Base-by-base conservation (phyloP, 805 yeast genomes). In the Yamadazyma kitorensis region DNA sequence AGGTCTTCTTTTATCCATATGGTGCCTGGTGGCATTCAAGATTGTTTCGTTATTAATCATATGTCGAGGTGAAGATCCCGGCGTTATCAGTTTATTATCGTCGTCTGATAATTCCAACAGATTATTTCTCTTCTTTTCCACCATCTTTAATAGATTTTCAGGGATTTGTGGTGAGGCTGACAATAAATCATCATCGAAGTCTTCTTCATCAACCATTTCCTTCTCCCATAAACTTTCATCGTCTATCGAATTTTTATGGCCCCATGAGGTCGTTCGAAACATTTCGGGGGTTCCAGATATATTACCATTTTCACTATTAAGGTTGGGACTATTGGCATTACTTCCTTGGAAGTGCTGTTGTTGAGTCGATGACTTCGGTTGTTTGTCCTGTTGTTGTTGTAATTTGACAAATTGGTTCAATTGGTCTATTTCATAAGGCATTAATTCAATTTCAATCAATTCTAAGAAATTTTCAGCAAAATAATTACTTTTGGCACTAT, bases 381-480 rank as follows among this genome's bases (percentile, higher is more conserved):
- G 27, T n/a, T 25, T 28, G 15, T 24, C 24, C 30, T 28, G 40
- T 22, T 42, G 36, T 29, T 45, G 43, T 34, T 43, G 45, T 6
- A 45, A 25, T 34, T 44, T 48, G n/a, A 41, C 17, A 25, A 48
- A 51, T 15, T 48, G 46, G 30, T 48, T 48, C 30, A 56, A 37
- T 36, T 56, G 61, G 30, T 61, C 67, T 3, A 54, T 43, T 41
- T 69, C 70, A 39, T 49, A 50, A 2, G 80, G 68, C 0, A 70
- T 51, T 39, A 78, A 57, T 37, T 73, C 77, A 4, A 80, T 54
- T 33, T 78, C 76, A 4, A 86, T 66, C 39, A 88, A 57, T 51
- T 91, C 98, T 29, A 91, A 59, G 47, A 84, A 87, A 4, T 81
- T 81, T 52, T 89, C 96, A 14, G 87, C 86, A 44, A 74, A 76